Evolutionary conservation across 441 rosid species (phyloP).

Genomic region (Kokia cookei): DNA sequence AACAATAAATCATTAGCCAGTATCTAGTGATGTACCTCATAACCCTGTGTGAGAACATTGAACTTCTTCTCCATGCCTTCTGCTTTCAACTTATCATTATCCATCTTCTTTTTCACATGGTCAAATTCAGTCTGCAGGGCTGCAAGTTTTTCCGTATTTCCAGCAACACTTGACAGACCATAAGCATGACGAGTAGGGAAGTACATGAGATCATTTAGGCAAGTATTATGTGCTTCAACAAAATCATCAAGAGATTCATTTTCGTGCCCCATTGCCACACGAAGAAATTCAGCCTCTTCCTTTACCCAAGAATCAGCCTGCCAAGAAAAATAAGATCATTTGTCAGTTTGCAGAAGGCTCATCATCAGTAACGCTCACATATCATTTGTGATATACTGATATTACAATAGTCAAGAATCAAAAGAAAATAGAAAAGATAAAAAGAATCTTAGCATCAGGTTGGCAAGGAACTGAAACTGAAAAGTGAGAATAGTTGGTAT

Average conservation of each 20-base stretch:
- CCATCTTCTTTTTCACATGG: slow-evolving; percentile 58
- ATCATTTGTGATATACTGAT: background rate
- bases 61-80: slow-evolving; percentile 73
- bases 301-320: slow-evolving; percentile 70
- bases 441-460: background rate
- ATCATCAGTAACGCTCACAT: background rate
- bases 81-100: slow-evolving; percentile 83
- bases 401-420: background rate
- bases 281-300: slow-evolving; percentile 68
- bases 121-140: slow-evolving; percentile 83
- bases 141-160: slow-evolving; percentile 75
- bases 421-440: background rate
- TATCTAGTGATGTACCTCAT: slow-evolving; percentile 57
- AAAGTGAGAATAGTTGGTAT: background rate
- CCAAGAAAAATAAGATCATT: slow-evolving; percentile 7
- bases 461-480: background rate
- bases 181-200: slow-evolving; percentile 86
- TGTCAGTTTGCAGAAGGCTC: background rate
- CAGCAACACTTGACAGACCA: slow-evolving; percentile 93
- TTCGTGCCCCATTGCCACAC: slow-evolving; percentile 87
- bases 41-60: slow-evolving; percentile 81
- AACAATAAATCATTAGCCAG: background rate
- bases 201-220: slow-evolving; percentile 89
- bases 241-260: slow-evolving; percentile 74
- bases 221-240: slow-evolving; percentile 86